phyloP scores from a whole-genome alignment of 2,329 filamentous ascomycete species.

The Curvularia verruculosa region DNA sequence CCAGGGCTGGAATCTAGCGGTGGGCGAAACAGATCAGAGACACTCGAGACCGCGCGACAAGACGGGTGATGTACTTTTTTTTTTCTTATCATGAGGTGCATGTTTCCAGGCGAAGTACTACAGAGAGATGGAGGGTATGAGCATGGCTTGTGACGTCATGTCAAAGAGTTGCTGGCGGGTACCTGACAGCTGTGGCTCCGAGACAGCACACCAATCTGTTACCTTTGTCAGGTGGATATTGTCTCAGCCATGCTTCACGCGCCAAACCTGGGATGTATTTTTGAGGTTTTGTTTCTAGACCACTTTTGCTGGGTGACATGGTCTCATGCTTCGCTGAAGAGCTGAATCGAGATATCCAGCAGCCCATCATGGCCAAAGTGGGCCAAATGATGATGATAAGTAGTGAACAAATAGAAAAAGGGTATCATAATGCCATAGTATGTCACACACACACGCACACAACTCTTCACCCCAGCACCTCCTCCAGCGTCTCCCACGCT shows the following conservation, averaged over 20 bases:
- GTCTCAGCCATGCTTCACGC: not conserved
- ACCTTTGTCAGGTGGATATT: not conserved
- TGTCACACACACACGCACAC: not conserved
- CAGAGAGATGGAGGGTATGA: not conserved
- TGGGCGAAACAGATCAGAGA: not conserved
- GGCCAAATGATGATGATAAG: not conserved
- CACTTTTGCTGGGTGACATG: not conserved
- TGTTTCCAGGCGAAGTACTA: not conserved
- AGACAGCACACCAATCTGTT: not conserved
- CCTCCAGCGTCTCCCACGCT: constrained; percentile 48
- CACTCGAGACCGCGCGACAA: not conserved
- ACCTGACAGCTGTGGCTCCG: not conserved
- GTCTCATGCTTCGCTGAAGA: not conserved
- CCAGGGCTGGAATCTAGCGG: not conserved
- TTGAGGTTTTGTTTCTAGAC: not conserved
- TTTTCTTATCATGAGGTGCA: not conserved
- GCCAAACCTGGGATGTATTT: not conserved
- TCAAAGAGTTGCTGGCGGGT: not conserved
- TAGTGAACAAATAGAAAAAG: not conserved
- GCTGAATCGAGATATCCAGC: not conserved
- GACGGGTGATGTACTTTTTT: not conserved
- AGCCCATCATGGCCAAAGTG: not conserved
- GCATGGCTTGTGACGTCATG: not conserved
- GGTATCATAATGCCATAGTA: not conserved
- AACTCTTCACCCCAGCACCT: constrained; percentile 29